A percentile compares a stretch with the other conserved stretches of the same genome.
These are phyloP conservation scores for Harringtonia aguacate DNA, from an alignment of 2,329 filamentous ascomycete species.

Conservation along the genomic window DNA sequence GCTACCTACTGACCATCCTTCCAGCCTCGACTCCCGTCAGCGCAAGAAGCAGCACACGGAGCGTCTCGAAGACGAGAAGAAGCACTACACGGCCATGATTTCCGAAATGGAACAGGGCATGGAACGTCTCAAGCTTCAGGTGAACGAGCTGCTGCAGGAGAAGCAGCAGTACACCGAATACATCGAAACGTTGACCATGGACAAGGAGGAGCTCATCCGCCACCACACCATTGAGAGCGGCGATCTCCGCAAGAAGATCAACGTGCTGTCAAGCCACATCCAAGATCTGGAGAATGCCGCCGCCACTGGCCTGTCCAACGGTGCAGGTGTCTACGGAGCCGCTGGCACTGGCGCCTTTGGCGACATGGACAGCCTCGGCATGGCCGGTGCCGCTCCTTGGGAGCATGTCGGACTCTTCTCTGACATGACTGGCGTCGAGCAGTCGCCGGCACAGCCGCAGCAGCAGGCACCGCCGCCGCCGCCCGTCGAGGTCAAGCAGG, in stretches of 20 bases:
- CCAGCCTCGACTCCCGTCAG: conserved; percentile 86
- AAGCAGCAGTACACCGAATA: conserved; percentile 66
- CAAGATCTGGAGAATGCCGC: conserved; percentile 55
- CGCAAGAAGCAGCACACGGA: conserved; percentile 98
- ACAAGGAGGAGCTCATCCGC: conserved; percentile 88
- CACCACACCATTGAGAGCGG: conserved; percentile 82
- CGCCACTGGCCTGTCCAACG: conserved; percentile 15
- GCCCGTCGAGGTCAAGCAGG: conserved; percentile 35
- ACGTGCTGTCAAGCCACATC: conserved; percentile 63
- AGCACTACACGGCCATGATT: conserved; percentile 71
- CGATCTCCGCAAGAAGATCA: conserved; percentile 86
- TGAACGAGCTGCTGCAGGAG: conserved; percentile 61
- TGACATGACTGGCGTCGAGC: conserved; percentile 52
- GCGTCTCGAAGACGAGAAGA: conserved; percentile 93
- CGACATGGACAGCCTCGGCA: conserved; percentile 74
- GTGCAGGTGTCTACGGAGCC: conserved; percentile 36
- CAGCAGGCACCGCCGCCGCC: conserved; percentile 4
- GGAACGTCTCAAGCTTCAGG: conserved; percentile 52
- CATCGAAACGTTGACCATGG: conserved; percentile 65
- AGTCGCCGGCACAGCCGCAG: conserved; percentile 22
- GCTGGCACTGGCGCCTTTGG: conserved; percentile 48
- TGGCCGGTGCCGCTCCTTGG: conserved; percentile 62
- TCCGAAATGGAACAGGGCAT: conserved; percentile 70
- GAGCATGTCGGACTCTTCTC: conserved; percentile 71
- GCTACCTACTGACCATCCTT: too few relatives aligned